These are phyloP conservation scores for Trametes meyenii DNA, from an alignment of 768 basidiomycete genomes.

Conservation along the genomic window DNA sequence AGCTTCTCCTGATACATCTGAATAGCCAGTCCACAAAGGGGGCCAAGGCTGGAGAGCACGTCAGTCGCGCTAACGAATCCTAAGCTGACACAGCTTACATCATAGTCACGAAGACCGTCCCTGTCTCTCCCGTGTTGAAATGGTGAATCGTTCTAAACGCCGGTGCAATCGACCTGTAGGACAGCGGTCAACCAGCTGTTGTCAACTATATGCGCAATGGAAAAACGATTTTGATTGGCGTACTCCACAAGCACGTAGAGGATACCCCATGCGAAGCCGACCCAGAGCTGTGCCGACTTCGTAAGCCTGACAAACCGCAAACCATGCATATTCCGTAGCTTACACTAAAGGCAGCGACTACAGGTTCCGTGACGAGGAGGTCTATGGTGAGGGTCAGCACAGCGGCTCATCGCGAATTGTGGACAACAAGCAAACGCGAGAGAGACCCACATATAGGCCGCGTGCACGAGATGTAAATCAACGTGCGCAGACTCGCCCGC, in stretches of 20 bases:
- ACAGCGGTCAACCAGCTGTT: not conserved
- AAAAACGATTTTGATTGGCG: not conserved
- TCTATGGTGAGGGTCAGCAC: conserved; percentile 40
- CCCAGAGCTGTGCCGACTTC: conserved; percentile 54
- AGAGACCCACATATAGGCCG: conserved; percentile 65
- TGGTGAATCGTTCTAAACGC: conserved; percentile 59
- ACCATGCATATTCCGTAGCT: conserved; percentile 23
- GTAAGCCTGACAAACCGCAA: conserved; percentile 24
- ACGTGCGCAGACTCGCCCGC: conserved; percentile 50
- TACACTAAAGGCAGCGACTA: conserved; percentile 75
- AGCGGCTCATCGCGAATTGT: not conserved
- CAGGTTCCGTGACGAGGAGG: conserved; percentile 70
- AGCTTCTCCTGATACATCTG: conserved; percentile 37
- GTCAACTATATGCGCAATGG: not conserved
- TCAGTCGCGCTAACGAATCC: not conserved
- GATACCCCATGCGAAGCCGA: conserved; percentile 78
- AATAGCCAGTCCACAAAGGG: conserved; percentile 33
- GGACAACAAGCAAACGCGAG: not conserved
- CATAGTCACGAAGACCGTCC: conserved; percentile 61
- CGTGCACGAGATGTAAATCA: conserved; percentile 72
- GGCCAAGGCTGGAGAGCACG: conserved; percentile 51
- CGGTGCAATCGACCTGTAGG: conserved; percentile 52
- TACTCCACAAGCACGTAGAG: conserved; percentile 69
- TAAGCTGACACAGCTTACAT: conserved; percentile 41
- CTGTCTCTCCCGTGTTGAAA: conserved; percentile 62